Conservation (phyloP, 2,329 filamentous ascomycete genomes). For the Calycina herbarum region DNA sequence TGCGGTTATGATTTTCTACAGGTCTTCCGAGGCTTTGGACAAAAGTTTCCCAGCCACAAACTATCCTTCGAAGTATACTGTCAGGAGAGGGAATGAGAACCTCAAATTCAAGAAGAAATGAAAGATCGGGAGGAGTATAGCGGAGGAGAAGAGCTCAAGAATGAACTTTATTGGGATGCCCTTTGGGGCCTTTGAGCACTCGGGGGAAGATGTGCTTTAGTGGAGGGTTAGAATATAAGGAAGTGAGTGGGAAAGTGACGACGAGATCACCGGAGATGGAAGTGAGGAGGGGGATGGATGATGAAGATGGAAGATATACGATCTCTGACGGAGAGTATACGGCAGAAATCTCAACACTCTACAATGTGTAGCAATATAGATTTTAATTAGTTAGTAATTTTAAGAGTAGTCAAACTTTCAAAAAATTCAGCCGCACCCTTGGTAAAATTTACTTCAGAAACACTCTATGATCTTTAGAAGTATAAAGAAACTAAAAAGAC, state of each 20-base stretch:
- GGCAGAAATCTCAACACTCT: background rate
- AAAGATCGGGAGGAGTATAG: background rate
- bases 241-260: no score
- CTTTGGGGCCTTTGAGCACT: background rate
- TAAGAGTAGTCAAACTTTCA: no score
- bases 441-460: no score
- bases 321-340: background rate
- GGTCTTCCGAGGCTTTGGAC: slow-evolving; percentile 13
- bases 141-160: background rate
- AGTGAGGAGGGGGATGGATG: no score
- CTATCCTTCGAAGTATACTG: slow-evolving; percentile 20
- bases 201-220: background rate
- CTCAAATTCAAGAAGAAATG: slow-evolving; percentile 5
- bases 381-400: no score
- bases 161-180: background rate
- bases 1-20: slow-evolving; percentile 20
- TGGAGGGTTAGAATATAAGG: no score
- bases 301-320: no score
- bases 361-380: no score
- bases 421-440: no score
- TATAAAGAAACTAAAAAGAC: no score
- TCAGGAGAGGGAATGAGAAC: slow-evolving; percentile 8
- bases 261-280: no score
- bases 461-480: no score
- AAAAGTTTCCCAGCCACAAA: slow-evolving; percentile 6